Conservation (phyloP, 306 rosid genomes). For the Cotoneaster glaucophyllus region DNA sequence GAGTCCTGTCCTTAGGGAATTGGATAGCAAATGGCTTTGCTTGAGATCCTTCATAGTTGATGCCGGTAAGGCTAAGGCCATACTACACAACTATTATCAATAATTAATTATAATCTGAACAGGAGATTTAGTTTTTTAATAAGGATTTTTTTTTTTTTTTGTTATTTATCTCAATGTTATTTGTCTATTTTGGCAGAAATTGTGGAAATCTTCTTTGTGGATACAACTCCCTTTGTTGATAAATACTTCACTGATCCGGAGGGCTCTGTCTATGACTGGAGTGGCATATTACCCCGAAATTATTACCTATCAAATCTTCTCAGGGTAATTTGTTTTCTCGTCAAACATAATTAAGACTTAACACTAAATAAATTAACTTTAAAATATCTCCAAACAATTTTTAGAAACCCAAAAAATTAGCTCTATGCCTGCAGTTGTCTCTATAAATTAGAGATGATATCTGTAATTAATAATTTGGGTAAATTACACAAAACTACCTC, state of each 20-base stretch:
- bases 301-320: slow-evolving; percentile 48
- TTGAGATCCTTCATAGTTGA: slow-evolving; percentile 56
- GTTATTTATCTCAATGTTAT: background rate
- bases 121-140: background rate
- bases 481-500: no score
- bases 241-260: slow-evolving; percentile 44
- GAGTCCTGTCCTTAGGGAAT: slow-evolving; percentile 32
- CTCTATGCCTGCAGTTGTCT: background rate
- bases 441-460: background rate
- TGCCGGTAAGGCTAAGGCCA: slow-evolving; percentile 28
- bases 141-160: no score
- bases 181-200: slow-evolving; percentile 23
- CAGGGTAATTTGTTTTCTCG: slow-evolving; percentile 28
- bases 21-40: slow-evolving; percentile 65
- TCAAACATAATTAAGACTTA: background rate
- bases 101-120: background rate
- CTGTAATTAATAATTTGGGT: background rate
- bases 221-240: slow-evolving; percentile 70
- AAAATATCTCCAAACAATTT: background rate
- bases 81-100: background rate
- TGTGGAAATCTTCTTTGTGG: slow-evolving; percentile 77
- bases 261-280: slow-evolving; percentile 59
- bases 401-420: background rate
- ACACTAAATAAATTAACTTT: no score
- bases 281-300: slow-evolving; percentile 52